Evolutionary conservation across 2,329 filamentous ascomycete species (phyloP), one percentile per base, ranked within the genome.

Genomic region (Fusarium sublunatum): DNA sequence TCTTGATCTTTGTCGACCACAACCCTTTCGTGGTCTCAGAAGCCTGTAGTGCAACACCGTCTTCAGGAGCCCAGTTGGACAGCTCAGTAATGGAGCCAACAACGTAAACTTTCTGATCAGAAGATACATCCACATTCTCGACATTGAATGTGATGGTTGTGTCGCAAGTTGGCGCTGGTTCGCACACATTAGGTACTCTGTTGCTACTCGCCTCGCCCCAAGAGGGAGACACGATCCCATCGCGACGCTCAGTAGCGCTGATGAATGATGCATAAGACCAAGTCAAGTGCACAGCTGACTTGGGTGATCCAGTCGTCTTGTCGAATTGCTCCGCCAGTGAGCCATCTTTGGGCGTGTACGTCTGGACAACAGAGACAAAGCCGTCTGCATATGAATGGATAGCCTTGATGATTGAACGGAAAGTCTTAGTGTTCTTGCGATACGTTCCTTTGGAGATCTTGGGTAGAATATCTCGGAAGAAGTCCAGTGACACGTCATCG

Each of bases 191-290:
- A 1, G 69, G 69, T 3, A 68, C 56, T 4, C 51, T 50, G 40
- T 70, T 69, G 24, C 61, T 62, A 6, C 39, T 13, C 15, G 15
- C 48, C 44, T 71, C 69, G 9, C 71, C 80, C 86, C 87, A 89
- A 7, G 83, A 80, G 2, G 79, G 76, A 2, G 86, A 84, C 7
- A 86, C 74, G 8, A 82, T 68, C 9, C 81, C 81, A 38, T 79
- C 79, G 34, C 87, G 83, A 29, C 87, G 83, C 26, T 82, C 80
- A 8, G 78, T 76, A 12, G 83, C 83, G 1, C 87, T 87, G 29
- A 91, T 74, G 71, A 91, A 88, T 0, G 88, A 81, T 2, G 88
- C 87, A 64, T 90, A 91, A 0, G 87, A 90, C 88, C 88, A 91
- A 3, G 88, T 91, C n/a, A 91, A 77, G 59, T 91, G 86, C 13